These are phyloP conservation scores for Nemania sp. DNA, from an alignment of 2,329 filamentous ascomycete species.

Conservation along the genomic window DNA sequence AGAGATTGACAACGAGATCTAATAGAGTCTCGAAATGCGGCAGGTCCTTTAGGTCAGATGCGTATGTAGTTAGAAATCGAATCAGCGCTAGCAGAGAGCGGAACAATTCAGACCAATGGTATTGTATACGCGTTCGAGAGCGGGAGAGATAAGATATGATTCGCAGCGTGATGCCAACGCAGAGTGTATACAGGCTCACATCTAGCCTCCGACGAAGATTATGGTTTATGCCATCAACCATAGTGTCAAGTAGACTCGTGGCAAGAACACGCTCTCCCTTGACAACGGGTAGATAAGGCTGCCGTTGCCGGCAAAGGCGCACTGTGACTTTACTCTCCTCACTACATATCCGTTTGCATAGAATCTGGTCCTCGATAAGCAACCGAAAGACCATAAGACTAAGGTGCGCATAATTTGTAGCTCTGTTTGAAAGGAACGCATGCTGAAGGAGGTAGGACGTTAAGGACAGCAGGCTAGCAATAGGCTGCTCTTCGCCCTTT, in stretches of 20 bases:
- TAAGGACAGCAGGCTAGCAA: slow-evolving; percentile 85
- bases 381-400: slow-evolving; percentile 88
- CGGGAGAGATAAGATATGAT: slow-evolving; percentile 86
- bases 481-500: slow-evolving; percentile 76
- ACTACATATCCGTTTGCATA: slow-evolving; percentile 87
- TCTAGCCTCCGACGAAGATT: slow-evolving; percentile 90
- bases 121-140: slow-evolving; percentile 81
- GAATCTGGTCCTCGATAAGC: slow-evolving; percentile 83
- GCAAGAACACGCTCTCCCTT: slow-evolving; percentile 79
- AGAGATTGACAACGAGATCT: slow-evolving; percentile 81
- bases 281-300: slow-evolving; percentile 83
- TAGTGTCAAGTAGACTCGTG: slow-evolving; percentile 82
- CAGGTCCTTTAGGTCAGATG: slow-evolving; percentile 77
- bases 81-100: slow-evolving; percentile 87
- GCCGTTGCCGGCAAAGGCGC: slow-evolving; percentile 88
- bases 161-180: slow-evolving; percentile 83
- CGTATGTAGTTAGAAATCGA: slow-evolving; percentile 90
- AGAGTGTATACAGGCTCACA: slow-evolving; percentile 84
- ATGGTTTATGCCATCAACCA: slow-evolving; percentile 93
- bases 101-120: slow-evolving; percentile 98
- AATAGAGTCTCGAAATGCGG: slow-evolving; percentile 79
- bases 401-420: slow-evolving; percentile 85
- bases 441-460: slow-evolving; percentile 95
- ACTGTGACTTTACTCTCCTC: slow-evolving; percentile 80
- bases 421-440: slow-evolving; percentile 83